Evolutionary conservation across 2,329 filamentous ascomycete genomes (phyloP), one percentile per base, ranked within the genome.

Genomic region (Penicillium hordei): DNA sequence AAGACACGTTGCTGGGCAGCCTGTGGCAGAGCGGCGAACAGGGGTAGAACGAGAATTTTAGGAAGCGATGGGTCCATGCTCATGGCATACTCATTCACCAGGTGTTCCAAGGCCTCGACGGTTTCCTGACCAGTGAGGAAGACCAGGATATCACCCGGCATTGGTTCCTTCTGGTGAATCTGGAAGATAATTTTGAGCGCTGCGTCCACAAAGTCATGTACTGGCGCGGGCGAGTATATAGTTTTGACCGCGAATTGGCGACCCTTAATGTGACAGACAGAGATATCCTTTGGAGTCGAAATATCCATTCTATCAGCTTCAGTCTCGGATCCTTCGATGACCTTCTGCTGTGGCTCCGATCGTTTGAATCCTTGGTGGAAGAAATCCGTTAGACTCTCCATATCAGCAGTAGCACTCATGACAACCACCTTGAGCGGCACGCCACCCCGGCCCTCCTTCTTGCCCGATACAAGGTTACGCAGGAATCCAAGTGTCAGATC

Each of bases 321-420:
- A 33, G 65, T 45, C 1, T 59, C 54, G 5, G 50, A 31, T 29
- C 33, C 58, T 39, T 52, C 38, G 15, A 52, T 56, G 38, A 25
- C 55, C 53, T 60, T 64, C 38, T 60, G 58, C 17, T 53, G 39
- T 50, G 60, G 40, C 15, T 43, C 57, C 40, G 58, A 48, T 3
- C 29, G 5, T 19, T 56, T 60, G 12, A 65, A 66, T 17, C 71
- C 75, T 25, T 75, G 72, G 31, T 70, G 76, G 63, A 97, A 97
- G 72, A 96, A 97, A 0, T 79, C 78, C 43, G 85, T 82, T 33
- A 97, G 86, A 55, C 83, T 86, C 59, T 93, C 88, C 57, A 96
- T 87, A 72, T 97, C 91, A 38, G 92, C 91, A 7, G 94, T 99
- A 49, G 94, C 94, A 81, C 93, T 97, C 94, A 99, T 99, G 70